phyloP scores from a whole-genome alignment of 2,329 filamentous ascomycete genomes.

The Didymella arachidicola region DNA sequence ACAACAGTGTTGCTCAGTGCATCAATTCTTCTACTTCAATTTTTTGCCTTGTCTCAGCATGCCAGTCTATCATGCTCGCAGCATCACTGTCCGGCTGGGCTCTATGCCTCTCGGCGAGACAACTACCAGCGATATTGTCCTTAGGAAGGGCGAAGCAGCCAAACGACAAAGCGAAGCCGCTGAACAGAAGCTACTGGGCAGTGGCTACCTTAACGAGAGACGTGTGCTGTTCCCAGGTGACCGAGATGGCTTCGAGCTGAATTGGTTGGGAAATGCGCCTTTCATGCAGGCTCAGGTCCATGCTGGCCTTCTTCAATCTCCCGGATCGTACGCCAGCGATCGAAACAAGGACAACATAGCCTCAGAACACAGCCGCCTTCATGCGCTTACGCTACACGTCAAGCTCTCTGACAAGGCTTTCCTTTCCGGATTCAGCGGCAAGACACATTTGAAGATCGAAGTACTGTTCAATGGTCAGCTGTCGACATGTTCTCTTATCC shows the following conservation, averaged over 20 bases:
- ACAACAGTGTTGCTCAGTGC: constrained; percentile 1
- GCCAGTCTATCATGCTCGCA: constrained; percentile 44
- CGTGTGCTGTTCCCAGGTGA: constrained; percentile 39
- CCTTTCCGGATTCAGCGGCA: constrained; percentile 28
- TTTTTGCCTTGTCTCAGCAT: constrained; percentile 23
- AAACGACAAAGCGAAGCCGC: constrained; percentile 30
- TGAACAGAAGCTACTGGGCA: constrained; percentile 30
- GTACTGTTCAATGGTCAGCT: constrained; percentile 58
- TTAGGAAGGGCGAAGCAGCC: constrained; percentile 35
- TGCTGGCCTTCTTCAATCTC: neutral
- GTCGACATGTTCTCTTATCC: constrained; percentile 41
- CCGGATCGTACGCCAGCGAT: neutral
- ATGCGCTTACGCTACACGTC: constrained; percentile 44
- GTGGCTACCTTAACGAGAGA: constrained; percentile 35
- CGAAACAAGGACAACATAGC: neutral
- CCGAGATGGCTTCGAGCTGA: constrained; percentile 29
- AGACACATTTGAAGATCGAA: constrained; percentile 56
- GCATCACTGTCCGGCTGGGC: constrained; percentile 37
- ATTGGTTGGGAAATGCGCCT: constrained; percentile 42
- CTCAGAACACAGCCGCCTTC: constrained; percentile 10
- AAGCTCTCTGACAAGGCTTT: constrained; percentile 45
- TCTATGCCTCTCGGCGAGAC: constrained; percentile 37
- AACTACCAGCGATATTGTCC: constrained; percentile 32
- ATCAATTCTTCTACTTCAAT: neutral
- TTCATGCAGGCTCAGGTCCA: constrained; percentile 45